Base-by-base conservation (phyloP, 805 yeast genomes). In the Wickerhamomyces pijperi region DNA sequence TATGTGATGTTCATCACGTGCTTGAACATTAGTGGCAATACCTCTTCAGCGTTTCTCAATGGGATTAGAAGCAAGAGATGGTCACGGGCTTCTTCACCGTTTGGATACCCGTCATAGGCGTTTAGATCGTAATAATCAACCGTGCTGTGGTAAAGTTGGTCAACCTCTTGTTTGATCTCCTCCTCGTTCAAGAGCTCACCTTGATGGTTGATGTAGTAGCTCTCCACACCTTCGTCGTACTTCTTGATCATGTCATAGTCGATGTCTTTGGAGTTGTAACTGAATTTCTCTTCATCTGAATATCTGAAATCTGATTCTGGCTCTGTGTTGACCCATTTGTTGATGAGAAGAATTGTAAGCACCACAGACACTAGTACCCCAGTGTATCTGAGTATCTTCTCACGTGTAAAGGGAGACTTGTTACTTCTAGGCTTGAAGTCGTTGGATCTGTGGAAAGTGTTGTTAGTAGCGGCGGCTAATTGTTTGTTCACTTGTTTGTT, bases 1-100 rank as follows among this genome's bases (percentile, higher is more conserved):
- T 85, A 85, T 1, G 94, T 83, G 59, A 85, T 64, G 57, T 85
- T 84, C 90, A 82, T 82, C 59, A 85, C 63, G 59, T 85, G 83
- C 51, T 79, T 78, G 62, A 86, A 84, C 69, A 87, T 85, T 65
- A 84, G 65, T 12, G 92, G 87, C 44, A 85, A 61, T 17, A 82
- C 88, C 21, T 70, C 65, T 49, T 74, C 82, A 0, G 95, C 94
- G 51, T 85, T 80, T 58, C 94, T 67, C 44, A 85, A 61, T 9
- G 95, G 95, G 52, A 85, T 71, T 44, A 80, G 67, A 38, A 86
- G 60, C 40, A 85, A 61, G 13, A 85, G 76, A 36, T 76, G 72
- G 45, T 85, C 94, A 13, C 75, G 72, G 15, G 68, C 57, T 8
- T 47, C 51, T 14, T 55, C 56, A 14, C 83, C 86, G 32, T 65